A percentile compares a stretch with the other conserved stretches of the same genome.
These are phyloP conservation scores for Dalbergia cochinchinensis DNA, from an alignment of 306 rosid species.

Conservation along the genomic window DNA sequence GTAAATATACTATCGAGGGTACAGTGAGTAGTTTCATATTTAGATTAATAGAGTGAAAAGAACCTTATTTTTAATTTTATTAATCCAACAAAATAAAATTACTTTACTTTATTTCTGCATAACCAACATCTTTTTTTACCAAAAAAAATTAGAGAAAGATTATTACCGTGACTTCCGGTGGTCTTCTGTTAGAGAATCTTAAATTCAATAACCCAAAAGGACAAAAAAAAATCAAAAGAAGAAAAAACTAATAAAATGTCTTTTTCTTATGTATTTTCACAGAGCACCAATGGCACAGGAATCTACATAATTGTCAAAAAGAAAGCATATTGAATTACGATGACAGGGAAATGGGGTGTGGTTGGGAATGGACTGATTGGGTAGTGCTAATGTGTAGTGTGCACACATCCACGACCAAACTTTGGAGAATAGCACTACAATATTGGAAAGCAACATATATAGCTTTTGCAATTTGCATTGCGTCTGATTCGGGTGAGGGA, in stretches of 20 bases:
- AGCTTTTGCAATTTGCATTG: constrained; percentile 26
- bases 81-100: too few species aligned
- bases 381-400: not conserved
- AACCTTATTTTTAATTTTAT: too few species aligned
- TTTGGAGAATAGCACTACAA: not conserved
- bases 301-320: constrained; percentile 25
- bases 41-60: too few species aligned
- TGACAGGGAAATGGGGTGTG: not conserved
- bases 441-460: constrained; percentile 37
- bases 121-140: too few species aligned
- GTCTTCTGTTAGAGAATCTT: not conserved
- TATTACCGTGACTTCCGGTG: too few species aligned
- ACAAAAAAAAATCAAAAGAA: not conserved
- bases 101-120: too few species aligned
- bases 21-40: too few species aligned
- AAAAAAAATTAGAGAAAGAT: too few species aligned
- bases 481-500: constrained; percentile 12
- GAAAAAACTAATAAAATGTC: not conserved
- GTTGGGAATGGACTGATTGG: not conserved
- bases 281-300: constrained; percentile 13
- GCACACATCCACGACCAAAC: constrained; percentile 10
- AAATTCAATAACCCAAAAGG: constrained; percentile 19
- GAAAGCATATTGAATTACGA: not conserved
- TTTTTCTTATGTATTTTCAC: constrained; percentile 26
- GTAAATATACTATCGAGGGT: too few species aligned